These are phyloP conservation scores for Fusarium falciforme DNA, from an alignment of 2,329 filamentous ascomycete genomes.

Conservation along the genomic window DNA sequence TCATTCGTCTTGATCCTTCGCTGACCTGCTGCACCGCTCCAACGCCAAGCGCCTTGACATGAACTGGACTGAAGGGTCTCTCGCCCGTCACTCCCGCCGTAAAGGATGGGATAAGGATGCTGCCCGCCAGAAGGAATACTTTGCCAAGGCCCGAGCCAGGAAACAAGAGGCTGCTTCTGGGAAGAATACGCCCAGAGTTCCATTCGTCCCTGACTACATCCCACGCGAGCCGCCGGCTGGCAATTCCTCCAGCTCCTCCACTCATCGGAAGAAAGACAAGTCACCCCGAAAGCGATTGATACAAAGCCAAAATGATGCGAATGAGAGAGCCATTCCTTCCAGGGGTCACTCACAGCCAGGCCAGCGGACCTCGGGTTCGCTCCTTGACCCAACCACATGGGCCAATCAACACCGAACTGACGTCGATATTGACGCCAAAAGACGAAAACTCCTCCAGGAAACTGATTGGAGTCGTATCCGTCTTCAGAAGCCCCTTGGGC, in stretches of 20 bases:
- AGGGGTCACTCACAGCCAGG: not conserved
- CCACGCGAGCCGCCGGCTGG: conserved; percentile 4
- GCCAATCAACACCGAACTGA: not conserved
- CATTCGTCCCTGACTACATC: conserved; percentile 47
- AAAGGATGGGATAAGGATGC: conserved; percentile 49
- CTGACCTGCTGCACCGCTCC: not conserved
- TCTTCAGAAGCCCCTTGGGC: conserved; percentile 45
- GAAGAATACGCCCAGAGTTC: not conserved
- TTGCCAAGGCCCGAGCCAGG: conserved; percentile 50
- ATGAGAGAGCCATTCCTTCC: too few species aligned
- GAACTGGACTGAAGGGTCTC: conserved; percentile 57
- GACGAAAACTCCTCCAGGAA: conserved; percentile 41
- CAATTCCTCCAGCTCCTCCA: not conserved
- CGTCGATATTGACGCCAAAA: conserved; percentile 37
- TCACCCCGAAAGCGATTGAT: conserved; percentile 21
- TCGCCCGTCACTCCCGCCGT: conserved; percentile 51
- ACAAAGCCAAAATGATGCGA: not conserved
- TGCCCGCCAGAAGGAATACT: conserved; percentile 52
- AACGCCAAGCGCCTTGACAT: conserved; percentile 40
- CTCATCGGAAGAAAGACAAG: conserved; percentile 12
- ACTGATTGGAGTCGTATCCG: conserved; percentile 48
- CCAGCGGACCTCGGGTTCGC: not conserved
- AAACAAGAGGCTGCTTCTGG: conserved; percentile 25
- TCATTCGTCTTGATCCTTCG: not conserved
- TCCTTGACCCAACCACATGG: not conserved